phyloP scores from a whole-genome alignment of 83 land plant species.

The Picea mariana region DNA sequence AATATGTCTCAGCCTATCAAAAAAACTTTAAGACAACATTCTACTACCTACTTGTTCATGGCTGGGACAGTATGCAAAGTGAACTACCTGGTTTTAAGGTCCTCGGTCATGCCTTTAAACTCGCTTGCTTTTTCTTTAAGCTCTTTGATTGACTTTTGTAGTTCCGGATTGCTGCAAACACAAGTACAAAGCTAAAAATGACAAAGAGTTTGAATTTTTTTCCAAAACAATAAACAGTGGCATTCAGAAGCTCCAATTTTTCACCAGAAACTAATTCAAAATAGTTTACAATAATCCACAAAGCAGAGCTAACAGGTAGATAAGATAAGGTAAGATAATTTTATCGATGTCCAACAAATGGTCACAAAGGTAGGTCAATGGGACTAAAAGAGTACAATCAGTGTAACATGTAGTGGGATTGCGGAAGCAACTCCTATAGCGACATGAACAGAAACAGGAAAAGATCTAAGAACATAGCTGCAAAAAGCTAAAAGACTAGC shows the following conservation, averaged over 20 bases:
- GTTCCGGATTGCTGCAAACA: conserved; percentile 49
- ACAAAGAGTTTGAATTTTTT: background rate
- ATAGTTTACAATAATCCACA: background rate
- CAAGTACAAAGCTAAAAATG: background rate
- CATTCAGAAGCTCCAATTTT: background rate
- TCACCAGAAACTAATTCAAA: background rate
- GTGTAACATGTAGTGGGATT: too few relatives aligned
- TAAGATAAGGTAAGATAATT: too few relatives aligned
- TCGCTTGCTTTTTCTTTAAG: conserved; percentile 57
- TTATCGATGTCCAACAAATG: background rate
- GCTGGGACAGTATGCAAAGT: background rate
- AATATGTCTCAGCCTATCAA: conserved; percentile 64
- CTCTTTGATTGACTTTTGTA: conserved; percentile 57
- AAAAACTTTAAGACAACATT: conserved; percentile 12
- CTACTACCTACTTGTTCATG: background rate
- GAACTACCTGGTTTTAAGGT: conserved; percentile 47
- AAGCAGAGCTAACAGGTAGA: background rate
- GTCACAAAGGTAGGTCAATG: background rate
- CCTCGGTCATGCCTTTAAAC: conserved; percentile 35
- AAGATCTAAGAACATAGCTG: too few relatives aligned
- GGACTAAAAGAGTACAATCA: too few relatives aligned
- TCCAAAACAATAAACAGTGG: background rate
- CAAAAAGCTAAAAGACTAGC: too few relatives aligned
- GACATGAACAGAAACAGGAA: too few relatives aligned
- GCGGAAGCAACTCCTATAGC: too few relatives aligned